These are phyloP conservation scores for Lentinula lateritia DNA, from an alignment of 768 basidiomycete genomes.

Conservation along the genomic window DNA sequence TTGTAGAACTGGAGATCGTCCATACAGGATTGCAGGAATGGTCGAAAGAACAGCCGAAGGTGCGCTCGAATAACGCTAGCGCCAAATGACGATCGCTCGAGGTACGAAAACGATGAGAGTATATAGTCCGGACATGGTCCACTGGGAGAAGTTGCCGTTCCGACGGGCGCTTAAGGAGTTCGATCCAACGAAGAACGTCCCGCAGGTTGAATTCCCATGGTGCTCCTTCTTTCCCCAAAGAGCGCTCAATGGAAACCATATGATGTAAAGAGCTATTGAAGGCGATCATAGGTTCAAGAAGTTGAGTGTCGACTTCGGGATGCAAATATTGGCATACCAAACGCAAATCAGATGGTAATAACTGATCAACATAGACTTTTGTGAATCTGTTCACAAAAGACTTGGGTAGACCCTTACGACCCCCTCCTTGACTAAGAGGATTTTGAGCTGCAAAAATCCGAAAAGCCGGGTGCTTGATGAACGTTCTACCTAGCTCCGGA, in stretches of 20 bases:
- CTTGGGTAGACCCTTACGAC: constrained; percentile 94
- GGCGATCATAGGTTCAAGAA: constrained; percentile 70
- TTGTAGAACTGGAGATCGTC: constrained; percentile 38
- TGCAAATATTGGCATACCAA: constrained; percentile 74
- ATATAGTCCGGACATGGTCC: constrained; percentile 65
- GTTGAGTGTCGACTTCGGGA: constrained; percentile 46
- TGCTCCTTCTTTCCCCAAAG: constrained; percentile 73
- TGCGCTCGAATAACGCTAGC: constrained; percentile 44
- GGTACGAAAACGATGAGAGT: constrained; percentile 83
- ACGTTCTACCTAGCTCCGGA: constrained; percentile 89
- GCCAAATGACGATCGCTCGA: constrained; percentile 56
- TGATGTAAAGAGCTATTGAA: constrained; percentile 73
- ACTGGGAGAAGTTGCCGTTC: constrained; percentile 40
- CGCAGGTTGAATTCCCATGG: constrained; percentile 99
- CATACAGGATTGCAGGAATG: constrained; percentile 24
- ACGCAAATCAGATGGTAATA: constrained; percentile 70
- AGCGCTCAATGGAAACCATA: constrained; percentile 54
- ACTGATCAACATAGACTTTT: constrained; percentile 91
- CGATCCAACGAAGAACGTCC: constrained; percentile 83
- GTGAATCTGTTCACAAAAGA: constrained; percentile 98
- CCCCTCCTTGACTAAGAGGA: constrained; percentile 92
- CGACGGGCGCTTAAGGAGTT: constrained; percentile 41
- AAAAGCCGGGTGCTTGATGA: constrained; percentile 86
- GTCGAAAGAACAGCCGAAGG: constrained; percentile 31
- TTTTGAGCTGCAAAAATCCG: constrained; percentile 98